Base-by-base conservation (phyloP, 257 asterid species). In the Solanum raphanifolium region DNA sequence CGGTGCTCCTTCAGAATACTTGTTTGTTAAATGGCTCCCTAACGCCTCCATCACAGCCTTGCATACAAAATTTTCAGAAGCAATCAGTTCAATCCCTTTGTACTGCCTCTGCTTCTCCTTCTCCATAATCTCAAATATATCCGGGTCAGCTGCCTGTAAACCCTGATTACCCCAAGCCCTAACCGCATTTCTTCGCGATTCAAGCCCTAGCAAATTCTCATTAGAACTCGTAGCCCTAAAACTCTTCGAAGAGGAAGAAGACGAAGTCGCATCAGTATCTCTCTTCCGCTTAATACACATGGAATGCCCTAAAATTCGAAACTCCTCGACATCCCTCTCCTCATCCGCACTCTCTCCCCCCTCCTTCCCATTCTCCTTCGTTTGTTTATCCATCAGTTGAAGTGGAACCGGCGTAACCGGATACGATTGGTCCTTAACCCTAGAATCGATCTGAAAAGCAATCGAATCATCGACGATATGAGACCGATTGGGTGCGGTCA, bases 131-230 rank as follows among this genome's bases (percentile, higher is more conserved):
- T 87, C 90, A 90, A 89, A 94, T 31, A 96, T 48, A 76, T 93
- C 97, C 0, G 98, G 97, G 46, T 96, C 99, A 23, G 98, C 98
- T 25, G 74, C 90, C 35, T 85, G 90, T 21, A 97, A 83, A 86
- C 93, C 88, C 94, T 93, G 95, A 87, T 96, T 96, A 69, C 99
- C 99, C 99, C 99, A 97, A 18, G 94, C 94, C 87, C 90, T 90
- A 46, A 96, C 95, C 10, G 92, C 87, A 76, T 62, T 92, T 89
- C 91, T 92, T 20, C 96, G 91, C 7, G 92, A 84, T 46, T 94
- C 99, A 23, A 92, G 87, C 83, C 93, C 98, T 32, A 46, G 39
- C 34, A 32, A 39, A 48, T 86, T 82, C 83, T 86, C 58, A 73
- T 65, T 86, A 2, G 88, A 86, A 38, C 83, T 87, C 8, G 86